phyloP scores from a whole-genome alignment of 306 rosid genomes.

The Fragaria iinumae region DNA sequence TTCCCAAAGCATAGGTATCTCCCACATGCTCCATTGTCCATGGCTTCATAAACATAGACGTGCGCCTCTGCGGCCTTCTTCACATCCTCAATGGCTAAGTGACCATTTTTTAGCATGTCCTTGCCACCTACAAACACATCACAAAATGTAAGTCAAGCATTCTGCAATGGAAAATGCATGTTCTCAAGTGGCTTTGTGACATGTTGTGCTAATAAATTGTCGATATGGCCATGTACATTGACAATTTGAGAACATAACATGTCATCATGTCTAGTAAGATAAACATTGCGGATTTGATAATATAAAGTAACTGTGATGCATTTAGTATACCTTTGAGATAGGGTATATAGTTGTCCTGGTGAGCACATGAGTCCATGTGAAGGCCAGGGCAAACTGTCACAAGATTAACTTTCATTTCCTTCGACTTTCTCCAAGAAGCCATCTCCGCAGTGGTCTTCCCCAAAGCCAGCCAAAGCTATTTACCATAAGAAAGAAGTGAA shows the following conservation, averaged over 20 bases:
- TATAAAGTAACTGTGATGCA: neutral
- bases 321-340: constrained; percentile 1
- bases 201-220: neutral
- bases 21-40: constrained; percentile 18
- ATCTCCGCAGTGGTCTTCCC: constrained; percentile 23
- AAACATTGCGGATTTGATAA: neutral
- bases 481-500: neutral
- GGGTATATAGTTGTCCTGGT: neutral
- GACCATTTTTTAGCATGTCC: neutral
- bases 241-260: neutral
- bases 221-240: neutral
- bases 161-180: neutral
- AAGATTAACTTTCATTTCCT: constrained; percentile 21
- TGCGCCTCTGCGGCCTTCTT: constrained; percentile 13
- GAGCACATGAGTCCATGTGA: constrained; percentile 8
- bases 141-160: neutral
- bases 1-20: constrained; percentile 20
- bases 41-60: constrained; percentile 10
- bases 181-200: neutral
- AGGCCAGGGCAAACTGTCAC: constrained; percentile 17
- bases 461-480: constrained; percentile 19
- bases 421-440: constrained; percentile 16
- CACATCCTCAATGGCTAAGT: constrained; percentile 7
- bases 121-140: constrained; percentile 3
- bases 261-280: fast-evolving